These are phyloP conservation scores for Suhomyces anneliseae DNA, from an alignment of 1,139 yeast species.

Conservation along the genomic window DNA sequence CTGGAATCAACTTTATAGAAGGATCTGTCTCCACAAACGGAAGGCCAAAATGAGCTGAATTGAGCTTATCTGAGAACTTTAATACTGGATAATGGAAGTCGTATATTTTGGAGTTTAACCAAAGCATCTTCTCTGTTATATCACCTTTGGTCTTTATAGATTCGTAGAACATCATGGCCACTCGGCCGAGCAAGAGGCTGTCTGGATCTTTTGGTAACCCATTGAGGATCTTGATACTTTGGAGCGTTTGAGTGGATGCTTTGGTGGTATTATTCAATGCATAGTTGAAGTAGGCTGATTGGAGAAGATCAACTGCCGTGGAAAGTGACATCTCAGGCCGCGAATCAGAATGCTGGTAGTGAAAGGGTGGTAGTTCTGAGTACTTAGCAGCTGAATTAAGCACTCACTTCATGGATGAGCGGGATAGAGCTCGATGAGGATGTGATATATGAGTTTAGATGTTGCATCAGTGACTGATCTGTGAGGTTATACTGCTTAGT, in stretches of 20 bases:
- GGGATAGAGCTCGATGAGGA: no score
- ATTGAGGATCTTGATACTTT: slow-evolving; percentile 29
- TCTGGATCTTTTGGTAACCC: slow-evolving; percentile 15
- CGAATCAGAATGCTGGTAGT: not conserved
- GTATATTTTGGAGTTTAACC: slow-evolving; percentile 46
- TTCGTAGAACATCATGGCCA: slow-evolving; percentile 24
- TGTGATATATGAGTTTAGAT: no score
- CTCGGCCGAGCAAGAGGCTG: slow-evolving; percentile 2
- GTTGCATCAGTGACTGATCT: no score
- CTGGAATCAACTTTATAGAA: slow-evolving; percentile 19
- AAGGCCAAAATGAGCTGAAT: slow-evolving; percentile 14
- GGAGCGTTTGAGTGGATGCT: slow-evolving; percentile 24
- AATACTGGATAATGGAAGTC: slow-evolving; percentile 30
- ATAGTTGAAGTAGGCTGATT: slow-evolving; percentile 17
- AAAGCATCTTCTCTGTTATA: slow-evolving; percentile 30
- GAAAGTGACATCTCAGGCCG: slow-evolving; percentile 1
- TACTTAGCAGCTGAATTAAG: no score
- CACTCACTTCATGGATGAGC: no score
- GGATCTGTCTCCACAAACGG: slow-evolving; percentile 12
- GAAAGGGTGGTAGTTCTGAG: no score
- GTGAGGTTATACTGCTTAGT: not conserved
- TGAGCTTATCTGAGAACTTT: slow-evolving; percentile 15
- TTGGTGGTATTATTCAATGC: slow-evolving; percentile 16
- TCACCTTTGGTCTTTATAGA: slow-evolving; percentile 7
- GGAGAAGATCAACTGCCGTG: slow-evolving; percentile 13